phyloP scores from a whole-genome alignment of 2,329 filamentous ascomycete species.

The Pyrenophora teres region DNA sequence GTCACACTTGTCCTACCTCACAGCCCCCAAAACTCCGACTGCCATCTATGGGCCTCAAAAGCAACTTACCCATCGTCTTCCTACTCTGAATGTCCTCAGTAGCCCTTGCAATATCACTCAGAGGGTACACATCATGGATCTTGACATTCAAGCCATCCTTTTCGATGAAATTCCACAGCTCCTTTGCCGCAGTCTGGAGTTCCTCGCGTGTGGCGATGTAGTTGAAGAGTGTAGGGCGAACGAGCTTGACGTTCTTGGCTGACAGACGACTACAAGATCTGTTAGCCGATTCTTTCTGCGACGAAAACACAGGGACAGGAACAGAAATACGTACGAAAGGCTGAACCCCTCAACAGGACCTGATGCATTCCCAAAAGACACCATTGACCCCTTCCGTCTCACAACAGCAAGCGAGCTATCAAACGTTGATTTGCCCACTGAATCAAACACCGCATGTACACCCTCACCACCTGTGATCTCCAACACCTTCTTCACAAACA shows the following conservation, averaged over 20 bases:
- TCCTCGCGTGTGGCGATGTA: slow-evolving; percentile 68
- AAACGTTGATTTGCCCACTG: slow-evolving; percentile 84
- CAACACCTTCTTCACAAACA: slow-evolving; percentile 57
- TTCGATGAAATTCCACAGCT: slow-evolving; percentile 74
- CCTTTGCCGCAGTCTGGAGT: slow-evolving; percentile 69
- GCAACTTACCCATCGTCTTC: slow-evolving; percentile 81
- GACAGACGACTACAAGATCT: slow-evolving; percentile 55
- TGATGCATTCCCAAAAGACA: slow-evolving; percentile 81
- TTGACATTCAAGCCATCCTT: slow-evolving; percentile 71
- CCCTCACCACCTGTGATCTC: slow-evolving; percentile 75
- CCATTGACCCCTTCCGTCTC: slow-evolving; percentile 75
- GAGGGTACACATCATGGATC: slow-evolving; percentile 76
- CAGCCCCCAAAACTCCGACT: too few species aligned
- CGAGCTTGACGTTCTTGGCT: slow-evolving; percentile 76
- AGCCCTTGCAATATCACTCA: slow-evolving; percentile 72
- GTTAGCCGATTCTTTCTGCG: neutral
- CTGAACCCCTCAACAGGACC: slow-evolving; percentile 75
- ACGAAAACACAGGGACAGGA: neutral
- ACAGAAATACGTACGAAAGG: slow-evolving; percentile 59
- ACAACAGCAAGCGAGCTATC: slow-evolving; percentile 75
- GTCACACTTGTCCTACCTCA: too few species aligned
- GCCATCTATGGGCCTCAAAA: slow-evolving; percentile 66
- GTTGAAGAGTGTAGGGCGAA: slow-evolving; percentile 73
- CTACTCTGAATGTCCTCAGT: slow-evolving; percentile 78
- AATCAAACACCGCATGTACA: slow-evolving; percentile 79